Conservation (phyloP, 116 monocot genomes). For the Dioscorea cayenensis region DNA sequence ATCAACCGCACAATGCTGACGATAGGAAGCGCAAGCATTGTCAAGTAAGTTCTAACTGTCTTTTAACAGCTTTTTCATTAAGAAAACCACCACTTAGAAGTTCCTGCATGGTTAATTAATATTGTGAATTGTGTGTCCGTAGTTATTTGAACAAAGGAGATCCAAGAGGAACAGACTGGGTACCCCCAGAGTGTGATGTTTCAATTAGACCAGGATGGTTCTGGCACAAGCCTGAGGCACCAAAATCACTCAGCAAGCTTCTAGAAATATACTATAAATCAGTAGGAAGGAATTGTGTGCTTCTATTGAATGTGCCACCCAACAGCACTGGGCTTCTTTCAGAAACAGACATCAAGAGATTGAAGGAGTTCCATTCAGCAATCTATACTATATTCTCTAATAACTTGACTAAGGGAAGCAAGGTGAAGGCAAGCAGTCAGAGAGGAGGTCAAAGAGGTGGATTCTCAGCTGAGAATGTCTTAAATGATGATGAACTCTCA, state of each 20-base stretch:
- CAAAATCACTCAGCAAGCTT: constrained; percentile 49
- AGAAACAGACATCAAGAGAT: constrained; percentile 27
- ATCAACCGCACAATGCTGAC: constrained; percentile 52
- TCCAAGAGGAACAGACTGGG: constrained; percentile 63
- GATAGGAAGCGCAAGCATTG: constrained; percentile 51
- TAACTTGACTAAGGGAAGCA: constrained; percentile 44
- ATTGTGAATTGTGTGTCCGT: neutral
- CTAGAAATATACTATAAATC: constrained; percentile 86
- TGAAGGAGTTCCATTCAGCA: constrained; percentile 61
- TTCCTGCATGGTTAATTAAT: neutral
- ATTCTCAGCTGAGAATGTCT: constrained; percentile 45
- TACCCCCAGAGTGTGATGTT: constrained; percentile 91
- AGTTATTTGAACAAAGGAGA: constrained; percentile 80
- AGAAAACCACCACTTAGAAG: no score
- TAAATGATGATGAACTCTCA: constrained; percentile 36
- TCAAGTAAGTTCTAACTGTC: constrained; percentile 22
- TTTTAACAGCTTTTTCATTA: neutral
- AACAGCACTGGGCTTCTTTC: constrained; percentile 71
- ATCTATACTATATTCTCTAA: constrained; percentile 47
- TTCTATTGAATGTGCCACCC: constrained; percentile 81
- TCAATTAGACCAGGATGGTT: constrained; percentile 87
- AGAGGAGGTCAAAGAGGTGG: constrained; percentile 34
- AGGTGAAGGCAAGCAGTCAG: constrained; percentile 50
- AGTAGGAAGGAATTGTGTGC: constrained; percentile 84
- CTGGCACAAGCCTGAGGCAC: constrained; percentile 67